A percentile compares a stretch with the other conserved stretches of the same genome.
These are phyloP conservation scores for Irpex sp. DNA, from an alignment of 1,284 basidiomycete species.

Conservation along the genomic window DNA sequence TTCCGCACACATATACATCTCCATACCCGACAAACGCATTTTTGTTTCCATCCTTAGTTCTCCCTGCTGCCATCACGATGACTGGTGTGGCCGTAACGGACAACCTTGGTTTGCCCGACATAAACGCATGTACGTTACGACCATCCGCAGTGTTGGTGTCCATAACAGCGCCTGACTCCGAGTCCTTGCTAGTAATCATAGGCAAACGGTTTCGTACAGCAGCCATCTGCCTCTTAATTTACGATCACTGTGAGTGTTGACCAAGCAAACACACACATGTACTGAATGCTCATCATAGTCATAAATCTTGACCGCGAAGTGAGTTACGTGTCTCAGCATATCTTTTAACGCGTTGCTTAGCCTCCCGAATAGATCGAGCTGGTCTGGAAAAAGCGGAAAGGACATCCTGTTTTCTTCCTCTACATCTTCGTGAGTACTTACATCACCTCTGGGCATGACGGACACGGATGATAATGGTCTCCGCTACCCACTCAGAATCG, in stretches of 20 bases:
- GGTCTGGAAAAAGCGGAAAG: slow-evolving; percentile 16
- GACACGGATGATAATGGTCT: neutral
- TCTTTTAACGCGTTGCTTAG: neutral
- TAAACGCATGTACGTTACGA: slow-evolving; percentile 4
- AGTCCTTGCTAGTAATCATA: slow-evolving; percentile 5
- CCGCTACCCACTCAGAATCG: slow-evolving; percentile 13
- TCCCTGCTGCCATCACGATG: neutral
- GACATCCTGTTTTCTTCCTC: slow-evolving; percentile 17
- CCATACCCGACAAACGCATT: neutral
- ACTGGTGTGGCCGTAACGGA: neutral
- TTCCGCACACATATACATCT: neutral
- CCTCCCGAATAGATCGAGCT: slow-evolving; percentile 10
- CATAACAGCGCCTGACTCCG: neutral
- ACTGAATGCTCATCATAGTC: neutral
- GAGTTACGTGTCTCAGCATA: neutral
- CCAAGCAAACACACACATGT: neutral
- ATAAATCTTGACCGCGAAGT: slow-evolving; percentile 11
- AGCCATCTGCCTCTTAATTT: slow-evolving; percentile 10
- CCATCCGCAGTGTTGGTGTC: neutral
- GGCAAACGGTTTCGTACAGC: slow-evolving; percentile 11
- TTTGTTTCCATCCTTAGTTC: neutral
- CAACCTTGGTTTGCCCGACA: neutral
- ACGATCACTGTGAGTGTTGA: slow-evolving; percentile 9
- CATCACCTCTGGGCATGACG: neutral
- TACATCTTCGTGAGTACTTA: slow-evolving; percentile 20